phyloP scores from a whole-genome alignment of 768 basidiomycete genomes.

The Boletus sp. region DNA sequence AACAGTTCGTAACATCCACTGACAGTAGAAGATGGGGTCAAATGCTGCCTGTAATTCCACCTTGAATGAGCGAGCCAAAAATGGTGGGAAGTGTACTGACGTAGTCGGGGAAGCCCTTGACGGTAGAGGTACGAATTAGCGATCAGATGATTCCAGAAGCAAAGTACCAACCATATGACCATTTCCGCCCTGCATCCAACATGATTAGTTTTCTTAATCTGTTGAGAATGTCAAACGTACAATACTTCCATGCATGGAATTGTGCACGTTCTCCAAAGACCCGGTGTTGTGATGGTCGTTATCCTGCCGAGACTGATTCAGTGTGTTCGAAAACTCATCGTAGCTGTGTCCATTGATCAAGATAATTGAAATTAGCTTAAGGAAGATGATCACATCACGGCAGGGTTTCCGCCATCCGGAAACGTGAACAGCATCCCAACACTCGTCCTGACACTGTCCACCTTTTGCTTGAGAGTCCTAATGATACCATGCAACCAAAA shows the following conservation, averaged over 20 bases:
- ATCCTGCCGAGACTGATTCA: conserved; percentile 17
- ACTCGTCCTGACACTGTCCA: conserved; percentile 9
- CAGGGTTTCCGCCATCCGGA: conserved; percentile 11
- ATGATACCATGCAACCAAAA: background rate
- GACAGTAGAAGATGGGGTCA: conserved; percentile 28
- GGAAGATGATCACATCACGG: conserved; percentile 7
- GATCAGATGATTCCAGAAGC: background rate
- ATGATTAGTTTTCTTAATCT: background rate
- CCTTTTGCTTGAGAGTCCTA: conserved; percentile 20
- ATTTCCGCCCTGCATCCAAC: conserved; percentile 21
- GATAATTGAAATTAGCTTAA: background rate
- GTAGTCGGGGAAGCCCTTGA: conserved; percentile 22
- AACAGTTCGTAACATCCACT: background rate
- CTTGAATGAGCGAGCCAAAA: background rate
- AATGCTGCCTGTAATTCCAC: conserved; percentile 18
- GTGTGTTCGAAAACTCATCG: conserved; percentile 30
- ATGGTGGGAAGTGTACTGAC: conserved; percentile 8
- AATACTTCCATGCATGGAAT: conserved; percentile 15
- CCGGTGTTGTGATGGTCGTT: conserved; percentile 10
- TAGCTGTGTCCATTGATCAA: conserved; percentile 17
- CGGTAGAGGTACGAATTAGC: background rate
- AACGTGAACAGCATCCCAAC: conserved; percentile 22
- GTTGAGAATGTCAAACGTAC: conserved; percentile 9
- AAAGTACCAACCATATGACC: conserved; percentile 25
- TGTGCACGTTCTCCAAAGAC: conserved; percentile 25